Percentiles rank a stretch among this genome's conserved stretches.
Conservation (phyloP, 257 asterid genomes). For the Paulownia fortunei region DNA sequence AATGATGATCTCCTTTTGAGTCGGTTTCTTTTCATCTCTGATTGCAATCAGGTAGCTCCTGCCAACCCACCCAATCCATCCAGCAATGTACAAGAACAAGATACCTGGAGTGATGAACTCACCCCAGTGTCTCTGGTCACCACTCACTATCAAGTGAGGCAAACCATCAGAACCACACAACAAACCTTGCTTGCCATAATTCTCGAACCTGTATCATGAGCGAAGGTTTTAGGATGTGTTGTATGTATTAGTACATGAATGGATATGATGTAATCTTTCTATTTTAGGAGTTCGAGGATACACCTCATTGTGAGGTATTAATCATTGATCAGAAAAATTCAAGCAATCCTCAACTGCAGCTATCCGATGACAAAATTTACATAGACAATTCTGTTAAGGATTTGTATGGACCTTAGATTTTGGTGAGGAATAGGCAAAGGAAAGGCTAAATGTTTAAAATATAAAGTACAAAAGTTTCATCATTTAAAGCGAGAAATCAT, state of each 20-base stretch:
- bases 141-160: constrained; percentile 97
- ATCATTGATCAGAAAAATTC: neutral
- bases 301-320: neutral
- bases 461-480: no score
- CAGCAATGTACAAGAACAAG: constrained; percentile 88
- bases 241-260: neutral
- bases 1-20: constrained; percentile 91
- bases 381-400: no score
- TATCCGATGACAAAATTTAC: no score
- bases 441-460: no score
- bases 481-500: no score
- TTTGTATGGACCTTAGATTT: no score
- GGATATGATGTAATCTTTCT: neutral
- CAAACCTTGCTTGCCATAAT: constrained; percentile 85
- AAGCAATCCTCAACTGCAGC: neutral
- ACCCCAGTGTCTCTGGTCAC: constrained; percentile 98
- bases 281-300: neutral
- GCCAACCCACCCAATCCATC: constrained; percentile 99
- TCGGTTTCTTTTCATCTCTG: constrained; percentile 89
- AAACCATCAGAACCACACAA: constrained; percentile 93
- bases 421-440: no score
- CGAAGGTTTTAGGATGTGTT: neutral
- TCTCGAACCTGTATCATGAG: constrained; percentile 58
- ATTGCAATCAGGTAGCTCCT: constrained; percentile 94
- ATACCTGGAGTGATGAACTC: constrained; percentile 97